Conservation (phyloP, 345 rosid species). For the Physaria fendleri region DNA sequence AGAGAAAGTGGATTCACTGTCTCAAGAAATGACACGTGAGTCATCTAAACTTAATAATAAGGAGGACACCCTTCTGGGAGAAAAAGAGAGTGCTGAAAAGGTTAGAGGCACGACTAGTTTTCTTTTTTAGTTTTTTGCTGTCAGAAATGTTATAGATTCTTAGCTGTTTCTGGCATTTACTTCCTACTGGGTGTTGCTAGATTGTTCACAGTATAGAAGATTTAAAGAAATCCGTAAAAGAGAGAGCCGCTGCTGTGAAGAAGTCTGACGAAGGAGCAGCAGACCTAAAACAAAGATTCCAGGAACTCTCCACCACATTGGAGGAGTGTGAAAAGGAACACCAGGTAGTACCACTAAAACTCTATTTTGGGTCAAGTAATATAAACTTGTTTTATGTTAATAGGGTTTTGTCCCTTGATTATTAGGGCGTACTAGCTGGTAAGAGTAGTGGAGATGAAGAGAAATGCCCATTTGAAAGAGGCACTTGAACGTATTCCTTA, state of each 20-base stretch:
- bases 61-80: constrained; percentile 67
- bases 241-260: constrained; percentile 58
- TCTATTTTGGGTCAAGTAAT: neutral
- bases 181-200: constrained; percentile 42
- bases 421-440: constrained; percentile 87
- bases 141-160: neutral
- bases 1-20: constrained; percentile 64
- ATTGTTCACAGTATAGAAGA: constrained; percentile 64
- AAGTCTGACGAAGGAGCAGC: constrained; percentile 80
- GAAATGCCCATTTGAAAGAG: constrained; percentile 61
- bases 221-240: constrained; percentile 60
- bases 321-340: constrained; percentile 74
- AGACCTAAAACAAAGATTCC: constrained; percentile 53
- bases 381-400: constrained; percentile 10
- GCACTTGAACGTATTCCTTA: constrained; percentile 57
- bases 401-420: constrained; percentile 10
- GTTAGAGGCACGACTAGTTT: too few relatives aligned
- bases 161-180: constrained; percentile 8
- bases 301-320: constrained; percentile 63
- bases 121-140: too few relatives aligned
- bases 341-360: constrained; percentile 44
- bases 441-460: constrained; percentile 90
- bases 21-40: constrained; percentile 65
- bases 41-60: constrained; percentile 57
- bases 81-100: constrained; percentile 65